Conservation (phyloP, 2,329 filamentous ascomycete genomes). For the Ophioceras dolichostomum region DNA sequence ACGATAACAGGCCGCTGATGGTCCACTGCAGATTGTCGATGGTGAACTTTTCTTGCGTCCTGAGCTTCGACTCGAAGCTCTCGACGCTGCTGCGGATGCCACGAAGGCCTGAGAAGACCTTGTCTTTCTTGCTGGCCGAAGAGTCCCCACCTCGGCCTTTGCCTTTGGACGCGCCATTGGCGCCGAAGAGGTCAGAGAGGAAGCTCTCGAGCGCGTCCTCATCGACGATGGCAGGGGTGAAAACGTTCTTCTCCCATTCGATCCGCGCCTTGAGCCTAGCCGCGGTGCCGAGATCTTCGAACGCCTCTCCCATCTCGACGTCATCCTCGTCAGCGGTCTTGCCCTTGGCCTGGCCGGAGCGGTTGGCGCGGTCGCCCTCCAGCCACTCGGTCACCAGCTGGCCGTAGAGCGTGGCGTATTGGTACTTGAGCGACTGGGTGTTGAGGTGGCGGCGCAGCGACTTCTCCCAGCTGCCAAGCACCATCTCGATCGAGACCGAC, state of each 20-base stretch:
- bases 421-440: constrained; percentile 26
- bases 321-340: background rate
- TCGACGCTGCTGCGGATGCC: constrained; percentile 10
- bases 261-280: background rate
- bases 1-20: constrained; percentile 27
- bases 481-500: constrained; percentile 21
- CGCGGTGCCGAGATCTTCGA: constrained; percentile 1
- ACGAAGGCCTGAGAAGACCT: background rate
- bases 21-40: constrained; percentile 20
- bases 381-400: constrained; percentile 36
- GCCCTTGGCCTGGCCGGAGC: constrained; percentile 2
- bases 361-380: constrained; percentile 8
- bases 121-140: background rate
- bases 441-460: constrained; percentile 24
- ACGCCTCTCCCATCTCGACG: background rate
- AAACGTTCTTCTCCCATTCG: constrained; percentile 30
- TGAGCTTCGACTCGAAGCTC: constrained; percentile 17
- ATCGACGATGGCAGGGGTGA: constrained; percentile 24
- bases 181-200: background rate
- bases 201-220: constrained; percentile 8
- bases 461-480: constrained; percentile 21
- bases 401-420: constrained; percentile 31
- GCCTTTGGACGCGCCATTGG: no score
- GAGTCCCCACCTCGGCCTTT: background rate
- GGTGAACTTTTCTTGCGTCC: constrained; percentile 21